Conservation (phyloP, 257 asterid genomes). For the Forsythia viridissima region DNA sequence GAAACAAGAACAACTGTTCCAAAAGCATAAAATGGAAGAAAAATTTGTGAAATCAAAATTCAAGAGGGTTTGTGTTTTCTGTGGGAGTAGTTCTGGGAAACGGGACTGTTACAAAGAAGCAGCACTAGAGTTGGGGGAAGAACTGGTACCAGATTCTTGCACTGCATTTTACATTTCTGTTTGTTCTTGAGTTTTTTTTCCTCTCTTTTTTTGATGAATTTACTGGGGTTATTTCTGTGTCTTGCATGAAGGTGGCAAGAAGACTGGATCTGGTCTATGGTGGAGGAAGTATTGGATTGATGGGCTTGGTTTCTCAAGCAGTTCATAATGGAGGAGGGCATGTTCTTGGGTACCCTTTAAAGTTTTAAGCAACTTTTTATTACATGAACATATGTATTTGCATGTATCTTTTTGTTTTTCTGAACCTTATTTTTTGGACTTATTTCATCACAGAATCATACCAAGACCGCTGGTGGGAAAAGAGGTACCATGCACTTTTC, state of each 20-base stretch:
- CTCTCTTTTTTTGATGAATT: background rate
- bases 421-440: background rate
- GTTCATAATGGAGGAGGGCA: constrained; percentile 74
- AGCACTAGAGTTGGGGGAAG: constrained; percentile 63
- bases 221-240: background rate
- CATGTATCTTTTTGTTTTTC: background rate
- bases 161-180: background rate
- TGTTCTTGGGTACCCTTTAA: constrained; percentile 52
- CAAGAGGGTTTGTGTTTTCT: constrained; percentile 62
- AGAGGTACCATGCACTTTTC: constrained; percentile 43
- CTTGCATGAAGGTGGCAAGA: too few relatives aligned
- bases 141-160: constrained; percentile 43
- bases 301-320: constrained; percentile 66
- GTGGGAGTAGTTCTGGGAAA: constrained; percentile 78
- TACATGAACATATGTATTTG: background rate
- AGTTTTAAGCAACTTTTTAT: background rate
- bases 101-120: constrained; percentile 65
- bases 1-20: background rate
- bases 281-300: too few relatives aligned
- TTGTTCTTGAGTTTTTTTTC: background rate
- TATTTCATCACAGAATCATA: constrained; percentile 47
- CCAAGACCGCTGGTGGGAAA: constrained; percentile 69
- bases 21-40: constrained; percentile 19
- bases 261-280: too few relatives aligned
- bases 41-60: constrained; percentile 46